Conservation (phyloP, 75 land plant species). For the Pseudotsuga menziesii region DNA sequence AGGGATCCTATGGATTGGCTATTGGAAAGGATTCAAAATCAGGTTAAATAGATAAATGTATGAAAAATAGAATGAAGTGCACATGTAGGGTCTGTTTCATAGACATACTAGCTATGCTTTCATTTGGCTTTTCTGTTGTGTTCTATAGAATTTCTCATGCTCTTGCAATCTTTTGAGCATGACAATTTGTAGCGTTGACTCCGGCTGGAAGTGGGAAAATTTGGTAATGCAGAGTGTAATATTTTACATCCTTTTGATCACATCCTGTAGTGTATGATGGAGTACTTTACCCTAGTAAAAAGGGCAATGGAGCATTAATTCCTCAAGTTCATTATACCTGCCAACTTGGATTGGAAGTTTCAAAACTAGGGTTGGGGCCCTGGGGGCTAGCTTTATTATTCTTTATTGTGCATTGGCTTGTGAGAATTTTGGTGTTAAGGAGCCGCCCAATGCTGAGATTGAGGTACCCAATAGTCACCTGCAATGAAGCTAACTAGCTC, state of each 20-base stretch:
- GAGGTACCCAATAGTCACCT: no score
- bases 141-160: not conserved
- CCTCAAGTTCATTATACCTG: not conserved
- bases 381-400: not conserved
- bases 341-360: not conserved
- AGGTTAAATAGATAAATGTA: not conserved
- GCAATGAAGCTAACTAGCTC: no score
- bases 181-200: not conserved
- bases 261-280: not conserved
- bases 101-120: constrained; percentile 3
- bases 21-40: not conserved
- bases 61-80: not conserved
- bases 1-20: not conserved
- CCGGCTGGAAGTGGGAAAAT: not conserved
- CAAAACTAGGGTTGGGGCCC: not conserved
- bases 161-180: not conserved
- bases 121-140: not conserved
- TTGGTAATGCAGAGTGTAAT: constrained; percentile 3
- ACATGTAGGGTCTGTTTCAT: not conserved
- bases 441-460: no score
- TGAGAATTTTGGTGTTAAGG: no score
- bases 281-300: not conserved
- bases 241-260: not conserved
- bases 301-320: not conserved
- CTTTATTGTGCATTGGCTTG: no score